These are phyloP conservation scores for Parascedosporium putredinis DNA, from an alignment of 2,329 filamentous ascomycete species.

Conservation along the genomic window DNA sequence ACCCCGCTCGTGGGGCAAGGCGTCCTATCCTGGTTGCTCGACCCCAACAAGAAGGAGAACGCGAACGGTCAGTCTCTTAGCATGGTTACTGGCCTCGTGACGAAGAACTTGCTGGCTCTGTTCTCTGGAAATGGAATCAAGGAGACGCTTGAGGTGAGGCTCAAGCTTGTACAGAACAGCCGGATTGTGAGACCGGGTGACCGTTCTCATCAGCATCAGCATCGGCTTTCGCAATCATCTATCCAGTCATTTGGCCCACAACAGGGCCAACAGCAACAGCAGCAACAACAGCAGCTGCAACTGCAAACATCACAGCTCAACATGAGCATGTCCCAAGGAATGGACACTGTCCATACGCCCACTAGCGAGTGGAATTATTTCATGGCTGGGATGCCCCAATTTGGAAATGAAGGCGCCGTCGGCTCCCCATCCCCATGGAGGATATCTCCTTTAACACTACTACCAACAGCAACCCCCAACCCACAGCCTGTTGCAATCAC, in stretches of 20 bases:
- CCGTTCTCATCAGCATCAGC: conserved; percentile 11
- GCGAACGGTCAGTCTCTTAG: conserved; percentile 33
- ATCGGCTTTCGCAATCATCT: neutral
- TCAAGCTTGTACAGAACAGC: conserved; percentile 72
- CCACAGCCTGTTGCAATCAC: neutral
- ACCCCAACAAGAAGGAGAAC: conserved; percentile 12
- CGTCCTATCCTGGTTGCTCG: conserved; percentile 78
- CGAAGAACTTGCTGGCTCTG: conserved; percentile 72
- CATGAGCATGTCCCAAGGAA: conserved; percentile 12
- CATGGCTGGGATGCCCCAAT: conserved; percentile 57
- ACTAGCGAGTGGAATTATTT: conserved; percentile 70
- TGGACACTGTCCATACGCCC: conserved; percentile 31
- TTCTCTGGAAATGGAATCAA: conserved; percentile 69
- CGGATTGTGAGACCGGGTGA: conserved; percentile 32
- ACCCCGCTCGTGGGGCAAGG: conserved; percentile 90
- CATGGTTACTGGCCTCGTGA: conserved; percentile 81
- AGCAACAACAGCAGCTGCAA: conserved; percentile 13
- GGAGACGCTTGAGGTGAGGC: conserved; percentile 86
- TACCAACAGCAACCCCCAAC: neutral
- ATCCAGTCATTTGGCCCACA: conserved; percentile 12
- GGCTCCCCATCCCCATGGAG: conserved; percentile 6
- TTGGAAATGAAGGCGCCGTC: conserved; percentile 20
- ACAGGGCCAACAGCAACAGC: conserved; percentile 13
- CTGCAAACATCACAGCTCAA: conserved; percentile 8
- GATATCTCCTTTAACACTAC: neutral